Evolutionary conservation across 306 rosid genomes (phyloP).

Genomic region (Vachellia pachyceras): DNA sequence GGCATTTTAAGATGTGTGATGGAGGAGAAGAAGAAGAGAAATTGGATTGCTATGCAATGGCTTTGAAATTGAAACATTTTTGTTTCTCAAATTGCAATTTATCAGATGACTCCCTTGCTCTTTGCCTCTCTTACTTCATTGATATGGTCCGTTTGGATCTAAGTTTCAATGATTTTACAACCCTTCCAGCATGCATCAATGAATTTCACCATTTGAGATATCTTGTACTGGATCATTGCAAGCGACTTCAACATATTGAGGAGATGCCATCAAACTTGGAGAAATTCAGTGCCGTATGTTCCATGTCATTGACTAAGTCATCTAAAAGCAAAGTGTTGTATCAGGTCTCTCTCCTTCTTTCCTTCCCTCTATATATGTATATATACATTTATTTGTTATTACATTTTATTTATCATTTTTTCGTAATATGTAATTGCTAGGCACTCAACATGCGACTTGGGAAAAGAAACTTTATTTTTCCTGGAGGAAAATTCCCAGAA

Average conservation of each 20-base stretch:
- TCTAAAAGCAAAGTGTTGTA: neutral
- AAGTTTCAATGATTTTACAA: neutral
- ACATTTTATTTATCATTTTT: neutral
- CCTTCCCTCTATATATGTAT: neutral
- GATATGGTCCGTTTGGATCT: neutral
- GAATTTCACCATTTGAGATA: neutral
- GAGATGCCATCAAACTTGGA: neutral
- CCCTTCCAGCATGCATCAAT: constrained; percentile 4
- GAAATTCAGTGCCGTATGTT: neutral
- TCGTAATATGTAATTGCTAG: neutral
- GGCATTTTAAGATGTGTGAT: neutral
- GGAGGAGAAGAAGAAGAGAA: neutral
- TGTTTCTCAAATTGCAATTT: neutral
- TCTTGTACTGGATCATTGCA: neutral
- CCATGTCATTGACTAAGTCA: neutral
- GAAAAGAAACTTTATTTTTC: neutral
- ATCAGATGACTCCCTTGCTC: neutral
- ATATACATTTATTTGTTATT: neutral
- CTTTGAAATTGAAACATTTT: neutral
- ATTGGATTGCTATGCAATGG: neutral
- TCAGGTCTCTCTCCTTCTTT: neutral
- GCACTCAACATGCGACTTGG: neutral
- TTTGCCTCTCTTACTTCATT: neutral
- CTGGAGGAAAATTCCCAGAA: neutral
- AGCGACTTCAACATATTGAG: neutral